These are phyloP conservation scores for Globisporangium megalacanthum DNA, from an alignment of 352 stramenopile species.

Conservation along the genomic window DNA sequence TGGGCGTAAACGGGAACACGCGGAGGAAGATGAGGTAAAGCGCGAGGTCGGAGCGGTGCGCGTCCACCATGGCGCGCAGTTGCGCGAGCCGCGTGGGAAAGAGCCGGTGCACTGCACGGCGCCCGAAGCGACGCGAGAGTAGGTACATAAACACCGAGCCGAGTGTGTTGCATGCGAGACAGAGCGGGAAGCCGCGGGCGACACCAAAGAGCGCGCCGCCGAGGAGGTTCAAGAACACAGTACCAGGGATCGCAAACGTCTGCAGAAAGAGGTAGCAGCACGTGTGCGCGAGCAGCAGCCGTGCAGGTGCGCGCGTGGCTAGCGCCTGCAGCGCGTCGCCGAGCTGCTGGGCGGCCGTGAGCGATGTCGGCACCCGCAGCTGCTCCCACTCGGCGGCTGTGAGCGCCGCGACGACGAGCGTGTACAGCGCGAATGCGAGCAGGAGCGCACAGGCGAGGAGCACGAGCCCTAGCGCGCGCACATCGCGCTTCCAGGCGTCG, in stretches of 20 bases:
- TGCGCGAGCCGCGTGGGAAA: slow-evolving; percentile 44
- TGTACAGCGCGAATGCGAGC: slow-evolving; percentile 36
- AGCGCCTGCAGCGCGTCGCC: slow-evolving; percentile 59
- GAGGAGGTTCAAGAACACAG: slow-evolving; percentile 77
- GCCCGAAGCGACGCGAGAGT: slow-evolving; percentile 52
- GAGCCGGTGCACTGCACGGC: slow-evolving; percentile 42
- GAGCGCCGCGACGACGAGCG: slow-evolving; percentile 49
- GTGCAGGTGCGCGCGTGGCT: slow-evolving; percentile 24
- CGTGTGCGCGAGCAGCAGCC: slow-evolving; percentile 63
- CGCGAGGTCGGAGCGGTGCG: slow-evolving; percentile 64
- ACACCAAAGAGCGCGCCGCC: slow-evolving; percentile 70
- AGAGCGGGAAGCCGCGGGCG: slow-evolving; percentile 63
- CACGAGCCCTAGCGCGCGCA: slow-evolving; percentile 41
- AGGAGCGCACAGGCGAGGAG: slow-evolving; percentile 29
- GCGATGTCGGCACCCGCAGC: slow-evolving; percentile 53
- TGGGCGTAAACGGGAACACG: slow-evolving; percentile 80
- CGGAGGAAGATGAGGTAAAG: slow-evolving; percentile 83
- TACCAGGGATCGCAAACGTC: slow-evolving; percentile 76
- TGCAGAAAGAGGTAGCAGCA: slow-evolving; percentile 74
- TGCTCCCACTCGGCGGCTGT: slow-evolving; percentile 44
- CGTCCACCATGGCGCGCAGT: slow-evolving; percentile 52
- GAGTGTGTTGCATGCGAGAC: slow-evolving; percentile 75
- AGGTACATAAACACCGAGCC: slow-evolving; percentile 75
- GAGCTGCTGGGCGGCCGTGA: slow-evolving; percentile 54
- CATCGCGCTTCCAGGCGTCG: slow-evolving; percentile 44